Base-by-base conservation (phyloP, 306 rosid genomes). In the Canavalia gladiata region DNA sequence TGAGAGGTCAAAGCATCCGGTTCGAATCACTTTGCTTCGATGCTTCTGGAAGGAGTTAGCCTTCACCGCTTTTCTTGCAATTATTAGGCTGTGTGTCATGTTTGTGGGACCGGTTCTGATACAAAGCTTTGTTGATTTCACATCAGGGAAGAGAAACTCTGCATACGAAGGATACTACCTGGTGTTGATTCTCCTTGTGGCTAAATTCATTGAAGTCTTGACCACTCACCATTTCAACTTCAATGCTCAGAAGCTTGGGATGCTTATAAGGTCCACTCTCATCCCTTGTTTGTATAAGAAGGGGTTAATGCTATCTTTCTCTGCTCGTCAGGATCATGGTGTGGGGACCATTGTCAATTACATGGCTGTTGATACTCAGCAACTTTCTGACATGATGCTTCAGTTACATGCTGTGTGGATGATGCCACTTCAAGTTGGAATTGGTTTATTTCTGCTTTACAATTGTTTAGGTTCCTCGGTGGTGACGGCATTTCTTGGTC, bases 321-420 rank as follows among this genome's bases (percentile, higher is more conserved):
- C 97, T 4, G 76, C 90, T 34, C 51, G 97, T 18, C 92, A 93
- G 68, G 88, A 83, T 50, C 97, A 93, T 50, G 97, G 97, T 2
- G 68, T 93, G 0, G 97, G 97, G 60, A 91, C 90, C 62, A 91
- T 93, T 9, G 97, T 91, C 67, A 93, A 93, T 82, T 91, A 90
- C 84, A 93, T 93, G 97, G 96, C 97, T 4, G 94, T 93, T 28
- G 97, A 93, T 82, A 85, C 92, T 0, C 97, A 90, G 39, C 97
- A 90, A 80, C 90, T 93, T 31, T 88, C 97, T 13, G 91, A 93
- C 69, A 91, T 93, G 97, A 91, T 93, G 89, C 79, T 81, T 4
- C 96, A 84, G 84, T 78, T 93, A n/a, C 89, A 91, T 45, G 30
- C 89, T n/a, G 37, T 93, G 28, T 93, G 97, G 97, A 67, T 87